Conservation (phyloP, 2,329 filamentous ascomycete genomes). For the Curvularia sp. region DNA sequence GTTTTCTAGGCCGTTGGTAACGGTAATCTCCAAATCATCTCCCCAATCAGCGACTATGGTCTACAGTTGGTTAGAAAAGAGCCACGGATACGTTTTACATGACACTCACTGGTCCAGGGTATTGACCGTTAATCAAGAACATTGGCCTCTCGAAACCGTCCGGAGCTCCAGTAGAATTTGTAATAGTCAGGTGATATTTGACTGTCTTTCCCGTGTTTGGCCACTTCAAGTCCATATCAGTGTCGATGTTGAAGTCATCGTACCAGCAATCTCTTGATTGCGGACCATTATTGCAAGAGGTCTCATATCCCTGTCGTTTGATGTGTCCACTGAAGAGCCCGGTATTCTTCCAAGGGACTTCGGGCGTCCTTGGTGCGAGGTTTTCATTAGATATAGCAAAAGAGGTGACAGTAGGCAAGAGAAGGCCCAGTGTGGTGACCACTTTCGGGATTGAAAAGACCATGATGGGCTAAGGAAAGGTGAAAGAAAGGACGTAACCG, state of each 20-base stretch:
- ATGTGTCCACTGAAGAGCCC: slow-evolving; percentile 23
- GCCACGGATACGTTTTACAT: background rate
- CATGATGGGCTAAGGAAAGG: slow-evolving; percentile 21
- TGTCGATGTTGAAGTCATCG: slow-evolving; percentile 51
- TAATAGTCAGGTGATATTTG: slow-evolving; percentile 56
- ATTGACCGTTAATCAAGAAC: slow-evolving; percentile 56
- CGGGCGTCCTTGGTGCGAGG: slow-evolving; percentile 19
- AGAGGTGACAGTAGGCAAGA: slow-evolving; percentile 27
- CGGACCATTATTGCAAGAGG: slow-evolving; percentile 34
- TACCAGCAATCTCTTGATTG: slow-evolving; percentile 35
- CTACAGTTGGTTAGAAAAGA: slow-evolving; percentile 38
- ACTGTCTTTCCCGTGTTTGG: slow-evolving; percentile 53
- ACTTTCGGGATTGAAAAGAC: slow-evolving; percentile 9
- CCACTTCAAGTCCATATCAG: slow-evolving; percentile 55
- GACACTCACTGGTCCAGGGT: slow-evolving; percentile 56
- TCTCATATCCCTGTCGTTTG: slow-evolving; percentile 22
- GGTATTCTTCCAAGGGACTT: slow-evolving; percentile 34
- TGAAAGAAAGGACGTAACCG: slow-evolving; percentile 16
- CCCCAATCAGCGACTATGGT: slow-evolving; percentile 55
- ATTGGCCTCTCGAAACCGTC: slow-evolving; percentile 55
- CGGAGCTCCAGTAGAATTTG: slow-evolving; percentile 54
- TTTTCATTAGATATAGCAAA: slow-evolving; percentile 24
- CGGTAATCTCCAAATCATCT: slow-evolving; percentile 49
- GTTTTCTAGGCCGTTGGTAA: slow-evolving; percentile 46
- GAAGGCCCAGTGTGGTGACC: slow-evolving; percentile 21